Evolutionary conservation across 2,329 filamentous ascomycete species (phyloP).

Genomic region (Cytospora schulzeri): DNA sequence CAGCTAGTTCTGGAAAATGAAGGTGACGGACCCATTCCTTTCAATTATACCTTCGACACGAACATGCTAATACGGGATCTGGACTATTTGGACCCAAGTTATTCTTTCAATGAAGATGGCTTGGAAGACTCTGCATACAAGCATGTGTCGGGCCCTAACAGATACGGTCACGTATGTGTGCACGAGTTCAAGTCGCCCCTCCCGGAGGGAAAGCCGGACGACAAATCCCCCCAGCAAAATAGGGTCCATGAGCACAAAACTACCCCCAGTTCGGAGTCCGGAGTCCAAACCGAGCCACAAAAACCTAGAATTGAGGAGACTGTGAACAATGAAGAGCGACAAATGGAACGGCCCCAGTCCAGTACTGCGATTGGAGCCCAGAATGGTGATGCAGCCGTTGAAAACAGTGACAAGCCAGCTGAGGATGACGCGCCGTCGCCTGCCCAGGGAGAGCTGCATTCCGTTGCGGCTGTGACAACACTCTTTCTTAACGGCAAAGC

Average conservation of each 20-base stretch:
- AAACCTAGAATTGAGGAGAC: neutral
- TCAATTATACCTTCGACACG: neutral
- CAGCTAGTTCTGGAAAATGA: slow-evolving; percentile 1
- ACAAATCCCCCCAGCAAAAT: neutral
- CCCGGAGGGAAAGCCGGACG: neutral
- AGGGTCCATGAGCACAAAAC: neutral
- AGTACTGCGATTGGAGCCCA: neutral
- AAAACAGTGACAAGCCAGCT: neutral
- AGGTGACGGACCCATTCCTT: neutral
- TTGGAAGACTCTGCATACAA: neutral
- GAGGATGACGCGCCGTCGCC: neutral
- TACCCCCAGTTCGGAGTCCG: neutral
- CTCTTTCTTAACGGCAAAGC: neutral
- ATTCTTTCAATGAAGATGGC: neutral
- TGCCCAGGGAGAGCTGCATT: neutral
- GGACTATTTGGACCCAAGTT: neutral
- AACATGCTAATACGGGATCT: slow-evolving; percentile 2
- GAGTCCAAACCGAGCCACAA: neutral
- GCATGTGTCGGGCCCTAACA: neutral
- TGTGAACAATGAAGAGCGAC: neutral
- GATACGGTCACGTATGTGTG: neutral
- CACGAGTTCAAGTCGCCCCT: neutral
- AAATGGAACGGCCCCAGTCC: neutral
- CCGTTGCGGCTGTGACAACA: neutral
- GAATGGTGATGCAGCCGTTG: no score